These are phyloP conservation scores for Potentilla sterilis DNA, from an alignment of 306 rosid genomes.

Conservation along the genomic window DNA sequence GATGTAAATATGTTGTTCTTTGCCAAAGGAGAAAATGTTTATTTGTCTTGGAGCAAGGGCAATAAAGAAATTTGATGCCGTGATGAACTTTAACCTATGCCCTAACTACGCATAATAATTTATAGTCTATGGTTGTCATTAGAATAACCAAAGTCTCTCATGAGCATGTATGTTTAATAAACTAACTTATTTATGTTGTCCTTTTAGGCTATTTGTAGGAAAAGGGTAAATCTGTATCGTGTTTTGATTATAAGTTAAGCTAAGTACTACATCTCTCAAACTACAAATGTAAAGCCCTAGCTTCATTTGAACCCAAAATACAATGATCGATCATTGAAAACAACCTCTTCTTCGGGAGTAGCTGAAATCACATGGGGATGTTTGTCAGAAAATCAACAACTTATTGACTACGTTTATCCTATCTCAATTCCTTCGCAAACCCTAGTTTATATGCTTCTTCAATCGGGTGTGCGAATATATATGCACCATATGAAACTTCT, in stretches of 20 bases:
- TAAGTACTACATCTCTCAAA: background rate
- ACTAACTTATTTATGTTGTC: background rate
- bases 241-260: background rate
- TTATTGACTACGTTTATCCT: background rate
- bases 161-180: background rate
- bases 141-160: background rate
- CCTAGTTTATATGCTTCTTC: background rate
- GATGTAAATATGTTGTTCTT: background rate
- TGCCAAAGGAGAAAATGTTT: background rate
- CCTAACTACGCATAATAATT: background rate
- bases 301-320: background rate
- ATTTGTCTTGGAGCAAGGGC: background rate
- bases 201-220: background rate
- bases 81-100: background rate
- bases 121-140: background rate
- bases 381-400: background rate
- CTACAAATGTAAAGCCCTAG: background rate
- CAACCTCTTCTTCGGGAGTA: conserved; percentile 15
- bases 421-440: background rate
- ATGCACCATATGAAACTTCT: too few species aligned
- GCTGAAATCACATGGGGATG: conserved; percentile 4
- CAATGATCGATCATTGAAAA: background rate
- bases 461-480: too few species aligned
- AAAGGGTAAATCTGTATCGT: background rate
- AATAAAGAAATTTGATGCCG: background rate